phyloP scores from a whole-genome alignment of 805 yeast genomes.

The Saccharomycopsis javanensis region DNA sequence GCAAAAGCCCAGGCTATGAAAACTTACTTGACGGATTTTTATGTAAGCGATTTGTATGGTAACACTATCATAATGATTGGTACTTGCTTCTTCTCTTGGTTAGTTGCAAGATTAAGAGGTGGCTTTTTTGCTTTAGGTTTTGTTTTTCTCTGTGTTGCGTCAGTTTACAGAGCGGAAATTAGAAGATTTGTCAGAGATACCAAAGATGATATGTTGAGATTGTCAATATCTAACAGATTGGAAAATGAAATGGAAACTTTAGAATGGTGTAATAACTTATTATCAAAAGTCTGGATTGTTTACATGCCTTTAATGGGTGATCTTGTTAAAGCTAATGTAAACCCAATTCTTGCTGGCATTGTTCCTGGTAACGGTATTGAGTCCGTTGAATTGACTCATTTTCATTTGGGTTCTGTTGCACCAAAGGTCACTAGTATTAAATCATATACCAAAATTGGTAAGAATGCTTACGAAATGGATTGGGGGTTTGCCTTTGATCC shows the following conservation, averaged over 20 bases:
- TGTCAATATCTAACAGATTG: constrained; percentile 50
- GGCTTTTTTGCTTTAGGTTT: constrained; percentile 55
- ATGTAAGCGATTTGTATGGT: constrained; percentile 64
- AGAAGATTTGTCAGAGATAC: constrained; percentile 67
- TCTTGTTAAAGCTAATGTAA: constrained; percentile 62
- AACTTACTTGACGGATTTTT: constrained; percentile 56
- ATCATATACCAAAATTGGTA: constrained; percentile 62
- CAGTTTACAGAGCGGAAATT: constrained; percentile 63
- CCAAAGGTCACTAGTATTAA: constrained; percentile 65
- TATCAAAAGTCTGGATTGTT: constrained; percentile 78
- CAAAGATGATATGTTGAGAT: constrained; percentile 66
- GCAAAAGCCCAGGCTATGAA: constrained; percentile 34
- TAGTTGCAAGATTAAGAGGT: constrained; percentile 50
- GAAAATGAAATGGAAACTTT: constrained; percentile 61
- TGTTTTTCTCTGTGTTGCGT: constrained; percentile 49
- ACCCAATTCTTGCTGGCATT: constrained; percentile 53
- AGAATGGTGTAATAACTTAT: constrained; percentile 71
- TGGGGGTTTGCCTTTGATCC: constrained; percentile 79
- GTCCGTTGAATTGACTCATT: constrained; percentile 60
- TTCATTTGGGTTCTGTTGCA: constrained; percentile 72
- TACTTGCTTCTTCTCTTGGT: constrained; percentile 65
- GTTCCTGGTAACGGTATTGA: constrained; percentile 83
- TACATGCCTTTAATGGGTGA: constrained; percentile 81
- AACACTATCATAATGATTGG: constrained; percentile 57
- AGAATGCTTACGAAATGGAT: constrained; percentile 67